These are phyloP conservation scores for Pythium brachiatum DNA, from an alignment of 352 stramenopile species.

Conservation along the genomic window DNA sequence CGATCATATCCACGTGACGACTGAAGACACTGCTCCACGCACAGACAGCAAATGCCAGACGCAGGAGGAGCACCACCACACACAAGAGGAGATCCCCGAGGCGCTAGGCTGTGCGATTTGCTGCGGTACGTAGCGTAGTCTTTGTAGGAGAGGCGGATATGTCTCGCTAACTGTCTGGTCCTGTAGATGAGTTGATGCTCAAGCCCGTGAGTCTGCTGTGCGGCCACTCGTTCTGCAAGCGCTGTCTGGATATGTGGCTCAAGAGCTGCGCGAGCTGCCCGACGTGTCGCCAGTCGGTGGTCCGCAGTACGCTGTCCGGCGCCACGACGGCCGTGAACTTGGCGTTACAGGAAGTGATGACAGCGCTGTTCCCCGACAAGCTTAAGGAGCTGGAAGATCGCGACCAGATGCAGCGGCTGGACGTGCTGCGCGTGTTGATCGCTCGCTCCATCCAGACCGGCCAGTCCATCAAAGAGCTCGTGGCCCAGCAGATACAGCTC, in stretches of 20 bases:
- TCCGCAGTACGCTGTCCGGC: neutral
- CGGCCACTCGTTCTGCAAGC: constrained; percentile 48
- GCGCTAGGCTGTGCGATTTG: constrained; percentile 40
- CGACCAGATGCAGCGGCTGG: constrained; percentile 29
- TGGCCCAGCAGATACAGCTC: constrained; percentile 23
- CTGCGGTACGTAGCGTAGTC: constrained; percentile 29
- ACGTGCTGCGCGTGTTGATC: constrained; percentile 32
- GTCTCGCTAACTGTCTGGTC: neutral
- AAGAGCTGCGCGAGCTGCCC: constrained; percentile 36
- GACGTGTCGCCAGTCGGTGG: constrained; percentile 33
- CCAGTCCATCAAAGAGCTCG: constrained; percentile 29
- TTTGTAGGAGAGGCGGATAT: neutral
- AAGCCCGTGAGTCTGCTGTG: constrained; percentile 39
- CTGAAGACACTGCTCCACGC: constrained; percentile 1
- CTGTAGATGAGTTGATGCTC: constrained; percentile 46
- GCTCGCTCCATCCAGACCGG: constrained; percentile 24
- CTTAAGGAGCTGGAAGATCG: constrained; percentile 29
- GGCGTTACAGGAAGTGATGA: constrained; percentile 36
- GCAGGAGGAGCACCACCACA: neutral
- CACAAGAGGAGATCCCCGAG: constrained; percentile 23
- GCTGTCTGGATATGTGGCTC: constrained; percentile 43
- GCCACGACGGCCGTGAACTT: constrained; percentile 30
- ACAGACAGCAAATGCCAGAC: constrained; percentile 3
- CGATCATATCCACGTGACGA: constrained; percentile 3
- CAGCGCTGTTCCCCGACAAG: constrained; percentile 29